phyloP scores from a whole-genome alignment of 768 basidiomycete species.

The Dacryopinax primogenitus region DNA sequence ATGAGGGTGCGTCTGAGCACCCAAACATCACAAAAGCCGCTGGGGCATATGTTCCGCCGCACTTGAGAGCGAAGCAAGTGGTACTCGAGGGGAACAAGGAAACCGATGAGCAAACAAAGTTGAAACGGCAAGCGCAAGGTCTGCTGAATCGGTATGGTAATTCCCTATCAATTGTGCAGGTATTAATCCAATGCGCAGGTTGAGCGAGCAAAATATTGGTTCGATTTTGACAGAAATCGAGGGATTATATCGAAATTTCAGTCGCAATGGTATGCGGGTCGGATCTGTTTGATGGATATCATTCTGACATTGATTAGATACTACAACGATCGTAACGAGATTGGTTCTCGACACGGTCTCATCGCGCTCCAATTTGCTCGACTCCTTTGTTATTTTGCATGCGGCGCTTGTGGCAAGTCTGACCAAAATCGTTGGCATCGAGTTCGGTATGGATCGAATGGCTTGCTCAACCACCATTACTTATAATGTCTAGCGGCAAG shows the following conservation, averaged over 20 bases:
- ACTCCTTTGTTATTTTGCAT: conserved; percentile 80
- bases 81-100: conserved; percentile 25
- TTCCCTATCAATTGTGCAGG: background rate
- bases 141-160: conserved; percentile 64
- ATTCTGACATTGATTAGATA: conserved; percentile 39
- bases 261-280: conserved; percentile 54
- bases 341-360: conserved; percentile 71
- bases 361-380: conserved; percentile 64
- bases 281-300: conserved; percentile 1
- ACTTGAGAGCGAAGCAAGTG: conserved; percentile 36
- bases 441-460: conserved; percentile 76
- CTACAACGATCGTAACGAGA: conserved; percentile 62
- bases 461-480: no score
- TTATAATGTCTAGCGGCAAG: conserved; percentile 39
- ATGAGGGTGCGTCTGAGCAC: background rate
- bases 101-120: conserved; percentile 40
- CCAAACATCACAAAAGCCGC: conserved; percentile 27
- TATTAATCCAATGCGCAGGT: conserved; percentile 32
- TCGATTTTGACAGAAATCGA: conserved; percentile 63
- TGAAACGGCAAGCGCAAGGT: conserved; percentile 71
- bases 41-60: conserved; percentile 65
- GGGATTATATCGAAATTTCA: conserved; percentile 58
- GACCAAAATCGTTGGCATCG: conserved; percentile 68
- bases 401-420: conserved; percentile 73
- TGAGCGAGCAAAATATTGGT: conserved; percentile 82